Evolutionary conservation across 179 eudicot genomes (phyloP).

Genomic region (Nepenthes alata): DNA sequence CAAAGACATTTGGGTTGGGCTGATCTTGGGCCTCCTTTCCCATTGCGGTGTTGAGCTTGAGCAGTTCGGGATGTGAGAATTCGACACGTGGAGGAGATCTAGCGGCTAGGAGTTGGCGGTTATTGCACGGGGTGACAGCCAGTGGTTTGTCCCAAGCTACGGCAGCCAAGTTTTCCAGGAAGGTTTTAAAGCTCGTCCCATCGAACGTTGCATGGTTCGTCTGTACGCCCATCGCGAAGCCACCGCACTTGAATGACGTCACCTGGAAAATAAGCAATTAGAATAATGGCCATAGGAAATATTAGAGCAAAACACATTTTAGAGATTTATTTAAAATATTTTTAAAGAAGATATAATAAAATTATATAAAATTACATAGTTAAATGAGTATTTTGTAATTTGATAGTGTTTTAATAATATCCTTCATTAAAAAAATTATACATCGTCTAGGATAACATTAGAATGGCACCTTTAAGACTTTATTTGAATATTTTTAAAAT

Average conservation of each 20-base stretch:
- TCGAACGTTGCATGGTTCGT: conserved; percentile 66
- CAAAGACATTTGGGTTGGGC: conserved; percentile 31
- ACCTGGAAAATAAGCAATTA: conserved; percentile 20
- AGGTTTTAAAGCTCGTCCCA: conserved; percentile 53
- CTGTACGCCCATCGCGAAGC: conserved; percentile 64
- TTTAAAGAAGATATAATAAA: too few species aligned
- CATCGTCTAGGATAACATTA: too few species aligned
- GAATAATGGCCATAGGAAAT: not conserved
- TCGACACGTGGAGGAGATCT: conserved; percentile 64
- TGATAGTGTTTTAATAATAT: too few species aligned
- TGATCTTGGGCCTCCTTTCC: conserved; percentile 23
- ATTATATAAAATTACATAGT: not conserved
- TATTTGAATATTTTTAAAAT: too few species aligned
- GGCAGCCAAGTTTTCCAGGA: conserved; percentile 62
- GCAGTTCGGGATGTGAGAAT: conserved; percentile 64
- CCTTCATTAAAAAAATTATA: too few species aligned
- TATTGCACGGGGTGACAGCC: conserved; percentile 37
- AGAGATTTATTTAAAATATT: too few species aligned
- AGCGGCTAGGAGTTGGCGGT: conserved; percentile 61
- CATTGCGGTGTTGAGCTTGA: conserved; percentile 36
- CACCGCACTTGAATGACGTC: conserved; percentile 76
- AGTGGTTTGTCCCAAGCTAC: conserved; percentile 45
- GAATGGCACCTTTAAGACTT: too few species aligned
- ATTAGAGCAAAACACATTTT: not conserved
- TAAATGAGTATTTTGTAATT: too few species aligned